Conservation (phyloP, 176 grass and related monocot genomes). For the Urochloa ruziziensis region DNA sequence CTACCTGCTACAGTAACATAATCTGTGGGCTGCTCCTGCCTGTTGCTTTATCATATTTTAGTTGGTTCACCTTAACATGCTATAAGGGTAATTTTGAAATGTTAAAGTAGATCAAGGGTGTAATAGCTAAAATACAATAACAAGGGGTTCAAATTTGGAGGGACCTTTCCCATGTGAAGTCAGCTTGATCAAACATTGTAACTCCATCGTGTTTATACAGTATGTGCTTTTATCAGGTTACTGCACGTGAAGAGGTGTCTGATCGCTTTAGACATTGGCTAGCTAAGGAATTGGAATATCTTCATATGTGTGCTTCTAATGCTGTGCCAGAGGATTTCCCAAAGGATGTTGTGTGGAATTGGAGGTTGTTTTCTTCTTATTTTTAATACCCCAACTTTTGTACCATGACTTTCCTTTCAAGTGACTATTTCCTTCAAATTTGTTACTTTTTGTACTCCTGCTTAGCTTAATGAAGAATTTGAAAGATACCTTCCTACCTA, state of each 20-base stretch:
- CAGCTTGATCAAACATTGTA: neutral
- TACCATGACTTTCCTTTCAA: neutral
- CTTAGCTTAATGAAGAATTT: slow-evolving; percentile 16
- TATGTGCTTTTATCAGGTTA: neutral
- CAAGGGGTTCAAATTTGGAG: too few species aligned
- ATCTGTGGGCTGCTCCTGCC: too few species aligned
- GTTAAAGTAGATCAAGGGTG: too few species aligned
- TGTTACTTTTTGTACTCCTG: neutral
- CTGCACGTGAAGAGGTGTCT: neutral
- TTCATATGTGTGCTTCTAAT: neutral
- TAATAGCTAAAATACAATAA: too few species aligned
- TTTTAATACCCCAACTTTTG: neutral
- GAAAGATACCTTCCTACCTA: slow-evolving; percentile 7
- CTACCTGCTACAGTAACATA: too few species aligned
- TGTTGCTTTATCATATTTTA: too few species aligned
- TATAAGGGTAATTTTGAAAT: too few species aligned
- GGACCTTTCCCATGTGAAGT: neutral
- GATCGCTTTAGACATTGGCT: neutral
- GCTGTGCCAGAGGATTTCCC: neutral
- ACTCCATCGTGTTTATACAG: neutral
- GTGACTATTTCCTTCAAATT: neutral
- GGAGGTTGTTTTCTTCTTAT: neutral
- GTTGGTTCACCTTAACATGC: too few species aligned
- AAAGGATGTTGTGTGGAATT: neutral
- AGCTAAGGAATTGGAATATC: neutral